Percentiles rank a stretch among this genome's conserved stretches.
These are phyloP conservation scores for Teunomyces cretensis DNA, from an alignment of 805 yeast genomes.

Conservation along the genomic window DNA sequence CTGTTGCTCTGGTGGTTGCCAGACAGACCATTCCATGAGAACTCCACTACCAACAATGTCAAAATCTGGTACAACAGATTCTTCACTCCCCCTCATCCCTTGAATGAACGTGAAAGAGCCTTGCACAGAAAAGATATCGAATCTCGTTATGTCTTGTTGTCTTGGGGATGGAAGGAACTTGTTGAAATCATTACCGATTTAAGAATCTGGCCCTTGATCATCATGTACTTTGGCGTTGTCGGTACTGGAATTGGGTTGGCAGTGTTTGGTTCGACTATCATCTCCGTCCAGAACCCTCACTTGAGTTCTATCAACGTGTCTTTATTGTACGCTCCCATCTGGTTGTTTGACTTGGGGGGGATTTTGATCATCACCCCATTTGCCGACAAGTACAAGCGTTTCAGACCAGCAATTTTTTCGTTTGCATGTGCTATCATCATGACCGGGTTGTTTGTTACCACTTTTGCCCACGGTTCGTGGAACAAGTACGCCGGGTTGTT, in stretches of 20 bases:
- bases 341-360: slow-evolving; percentile 81
- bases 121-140: slow-evolving; percentile 64
- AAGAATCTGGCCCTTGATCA: slow-evolving; percentile 74
- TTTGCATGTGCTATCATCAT: slow-evolving; percentile 66
- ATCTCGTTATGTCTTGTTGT: slow-evolving; percentile 42
- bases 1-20: slow-evolving; percentile 81
- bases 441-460: slow-evolving; percentile 70
- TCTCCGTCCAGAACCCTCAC: slow-evolving; percentile 59
- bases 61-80: slow-evolving; percentile 20
- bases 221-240: slow-evolving; percentile 92
- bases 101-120: slow-evolving; percentile 50
- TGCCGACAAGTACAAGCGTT: slow-evolving; percentile 64
- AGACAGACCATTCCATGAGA: slow-evolving; percentile 56
- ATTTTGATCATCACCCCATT: slow-evolving; percentile 75
- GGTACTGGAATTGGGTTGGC: slow-evolving; percentile 89
- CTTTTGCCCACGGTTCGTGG: slow-evolving; percentile 76
- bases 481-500: slow-evolving; percentile 75
- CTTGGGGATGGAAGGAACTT: slow-evolving; percentile 65
- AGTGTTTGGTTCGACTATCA: slow-evolving; percentile 79
- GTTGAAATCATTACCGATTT: slow-evolving; percentile 54
- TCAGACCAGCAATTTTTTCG: slow-evolving; percentile 63
- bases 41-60: slow-evolving; percentile 13
- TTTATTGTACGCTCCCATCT: slow-evolving; percentile 81
- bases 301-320: slow-evolving; percentile 69
- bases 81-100: slow-evolving; percentile 44